These are phyloP conservation scores for Rhododendron henanense DNA, from an alignment of 148 eudicot species.

Conservation along the genomic window DNA sequence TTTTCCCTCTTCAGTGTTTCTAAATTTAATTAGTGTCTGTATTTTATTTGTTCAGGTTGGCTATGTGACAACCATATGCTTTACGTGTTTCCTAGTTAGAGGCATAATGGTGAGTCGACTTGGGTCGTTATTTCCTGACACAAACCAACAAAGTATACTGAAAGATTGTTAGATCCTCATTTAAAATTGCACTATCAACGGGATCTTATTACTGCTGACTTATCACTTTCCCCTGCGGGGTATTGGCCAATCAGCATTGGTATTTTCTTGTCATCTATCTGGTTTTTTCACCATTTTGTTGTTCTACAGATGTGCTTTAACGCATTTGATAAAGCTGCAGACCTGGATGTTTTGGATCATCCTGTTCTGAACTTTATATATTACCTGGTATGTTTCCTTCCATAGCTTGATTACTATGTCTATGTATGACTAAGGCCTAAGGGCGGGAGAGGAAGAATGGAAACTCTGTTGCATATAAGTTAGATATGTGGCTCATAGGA, in stretches of 20 bases:
- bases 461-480: neutral
- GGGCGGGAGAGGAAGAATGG: neutral
- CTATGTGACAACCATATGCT: conserved; percentile 92
- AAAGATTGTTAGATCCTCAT: neutral
- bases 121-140: neutral
- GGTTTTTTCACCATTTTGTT: neutral
- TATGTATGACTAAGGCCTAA: neutral
- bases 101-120: conserved; percentile 76
- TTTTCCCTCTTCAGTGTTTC: neutral
- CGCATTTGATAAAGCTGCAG: conserved; percentile 82
- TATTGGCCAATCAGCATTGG: neutral
- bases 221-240: neutral
- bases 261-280: neutral
- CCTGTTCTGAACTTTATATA: conserved; percentile 70
- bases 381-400: conserved; percentile 58
- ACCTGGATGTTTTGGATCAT: conserved; percentile 83
- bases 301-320: conserved; percentile 76
- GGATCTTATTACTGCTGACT: neutral
- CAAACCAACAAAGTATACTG: neutral
- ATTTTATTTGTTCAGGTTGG: conserved; percentile 49
- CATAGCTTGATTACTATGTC: neutral
- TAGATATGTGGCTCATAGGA: neutral
- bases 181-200: neutral
- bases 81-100: conserved; percentile 80
- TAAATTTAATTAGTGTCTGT: conserved; percentile 14